Evolutionary conservation across 495 filamentous ascomycete species (phyloP).

Genomic region (Amphirosellinia nigrospora): DNA sequence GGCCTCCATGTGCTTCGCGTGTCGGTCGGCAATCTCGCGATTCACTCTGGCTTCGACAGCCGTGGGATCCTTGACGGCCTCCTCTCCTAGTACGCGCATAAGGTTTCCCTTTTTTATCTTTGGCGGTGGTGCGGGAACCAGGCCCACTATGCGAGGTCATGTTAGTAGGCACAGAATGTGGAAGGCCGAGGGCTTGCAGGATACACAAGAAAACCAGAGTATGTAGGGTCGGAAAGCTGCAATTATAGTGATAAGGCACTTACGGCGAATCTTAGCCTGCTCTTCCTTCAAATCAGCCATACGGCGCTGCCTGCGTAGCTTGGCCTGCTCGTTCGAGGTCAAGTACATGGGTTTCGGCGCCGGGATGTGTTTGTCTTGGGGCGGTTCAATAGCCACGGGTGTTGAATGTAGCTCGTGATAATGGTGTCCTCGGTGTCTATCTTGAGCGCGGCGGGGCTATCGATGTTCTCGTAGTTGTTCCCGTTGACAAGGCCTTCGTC

Average conservation of each 20-base stretch:
- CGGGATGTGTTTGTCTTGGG: slow-evolving; percentile 82
- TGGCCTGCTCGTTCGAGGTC: slow-evolving; percentile 88
- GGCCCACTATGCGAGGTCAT: slow-evolving; percentile 58
- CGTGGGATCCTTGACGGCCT: slow-evolving; percentile 96
- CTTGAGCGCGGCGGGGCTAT: slow-evolving; percentile 68
- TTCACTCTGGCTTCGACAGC: slow-evolving; percentile 95
- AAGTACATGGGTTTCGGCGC: slow-evolving; percentile 89
- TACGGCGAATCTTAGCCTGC: slow-evolving; percentile 84
- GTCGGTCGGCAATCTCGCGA: slow-evolving; percentile 84
- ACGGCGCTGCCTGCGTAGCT: slow-evolving; percentile 86
- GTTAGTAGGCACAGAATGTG: slow-evolving; percentile 3
- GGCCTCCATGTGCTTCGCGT: slow-evolving; percentile 70
- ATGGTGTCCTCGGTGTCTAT: slow-evolving; percentile 80
- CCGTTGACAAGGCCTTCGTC: slow-evolving; percentile 84
- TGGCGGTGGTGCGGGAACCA: slow-evolving; percentile 86
- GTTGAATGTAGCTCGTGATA: slow-evolving; percentile 87
- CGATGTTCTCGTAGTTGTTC: slow-evolving; percentile 72
- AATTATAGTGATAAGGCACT: neutral
- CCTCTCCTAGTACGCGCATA: slow-evolving; percentile 96
- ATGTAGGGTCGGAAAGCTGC: neutral
- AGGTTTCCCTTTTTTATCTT: slow-evolving; percentile 96
- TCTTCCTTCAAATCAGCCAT: slow-evolving; percentile 93
- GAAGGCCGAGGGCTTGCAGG: neutral
- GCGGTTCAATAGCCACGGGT: slow-evolving; percentile 92
- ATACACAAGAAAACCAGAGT: neutral